phyloP scores from a whole-genome alignment of 176 grass and related monocot genomes.

The Bolboschoenus planiculmis region DNA sequence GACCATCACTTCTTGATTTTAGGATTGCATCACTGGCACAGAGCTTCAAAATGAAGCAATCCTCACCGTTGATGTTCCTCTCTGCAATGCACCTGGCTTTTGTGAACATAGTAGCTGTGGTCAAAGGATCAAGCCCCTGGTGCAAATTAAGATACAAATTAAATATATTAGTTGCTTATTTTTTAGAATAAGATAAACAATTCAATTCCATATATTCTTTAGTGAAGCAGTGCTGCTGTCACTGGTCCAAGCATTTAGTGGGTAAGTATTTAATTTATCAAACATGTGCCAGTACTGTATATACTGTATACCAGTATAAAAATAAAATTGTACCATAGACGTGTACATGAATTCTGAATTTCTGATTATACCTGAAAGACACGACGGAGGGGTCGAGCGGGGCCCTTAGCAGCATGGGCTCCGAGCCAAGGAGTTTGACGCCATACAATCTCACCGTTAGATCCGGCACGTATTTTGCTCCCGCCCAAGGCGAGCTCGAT shows the following conservation, averaged over 20 bases:
- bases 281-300: not conserved
- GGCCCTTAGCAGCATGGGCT: slow-evolving; percentile 78
- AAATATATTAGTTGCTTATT: not conserved
- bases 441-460: slow-evolving; percentile 83
- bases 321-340: not conserved
- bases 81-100: slow-evolving; percentile 86
- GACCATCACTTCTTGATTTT: slow-evolving; percentile 79
- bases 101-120: slow-evolving; percentile 59
- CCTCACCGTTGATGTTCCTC: slow-evolving; percentile 88
- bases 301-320: not conserved
- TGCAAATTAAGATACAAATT: not conserved
- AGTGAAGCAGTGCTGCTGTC: not conserved
- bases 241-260: not conserved
- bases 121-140: slow-evolving; percentile 84
- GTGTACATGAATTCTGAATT: slow-evolving; percentile 1
- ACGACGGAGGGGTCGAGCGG: slow-evolving; percentile 79
- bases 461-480: slow-evolving; percentile 85
- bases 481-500: slow-evolving; percentile 86
- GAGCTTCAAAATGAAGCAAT: slow-evolving; percentile 97
- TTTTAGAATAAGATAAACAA: not conserved
- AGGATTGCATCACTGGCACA: slow-evolving; percentile 52
- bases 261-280: not conserved
- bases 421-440: slow-evolving; percentile 97
- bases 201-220: not conserved
- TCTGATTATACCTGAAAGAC: slow-evolving; percentile 55